Evolutionary conservation across 1,284 basidiomycete genomes (phyloP), one percentile per base, ranked within the genome.

Genomic region (Xerocomus amazonicus): DNA sequence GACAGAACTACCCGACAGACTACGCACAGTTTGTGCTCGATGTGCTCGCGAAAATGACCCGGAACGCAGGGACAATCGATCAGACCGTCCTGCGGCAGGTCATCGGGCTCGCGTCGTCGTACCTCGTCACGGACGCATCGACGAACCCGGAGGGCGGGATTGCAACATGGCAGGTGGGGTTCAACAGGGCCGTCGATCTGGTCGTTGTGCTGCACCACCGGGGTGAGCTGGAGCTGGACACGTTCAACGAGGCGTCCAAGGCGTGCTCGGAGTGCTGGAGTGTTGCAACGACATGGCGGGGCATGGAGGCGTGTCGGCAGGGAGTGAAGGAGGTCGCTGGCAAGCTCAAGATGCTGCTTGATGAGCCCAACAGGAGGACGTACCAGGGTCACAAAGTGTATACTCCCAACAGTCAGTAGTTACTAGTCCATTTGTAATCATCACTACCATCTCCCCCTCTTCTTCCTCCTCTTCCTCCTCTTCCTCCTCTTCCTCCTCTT

Each of bases 241-340:
- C 88, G 3, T 67, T 90, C 38, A 82, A 80, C 59, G 79, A 75
- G 36, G 85, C 84, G 3, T 84, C 83, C 51, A 81, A 78, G 58
- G 85, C 88, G 7, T 90, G 87, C 61, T 87, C 87, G 4, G 88
- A 90, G 63, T 89, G 87, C 66, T 90, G 88, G 88, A 81, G 75
- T 14, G 79, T 81, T 5, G 79, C 82, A 0, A 80, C 79, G 0
- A 78, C 78, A 14, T 90, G 84, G 83, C 71, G 77, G 29, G 83
- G 80, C 16, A 67, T 89, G 53, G 78, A 80, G 39, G 78, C 79
- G 26, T 79, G 78, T 57, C 73, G 79, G 51, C 78, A 79, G 12
- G 74, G 75, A 6, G 78, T 90, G 23, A 73, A 77, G 44, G 76
- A 72, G 38, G 76, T 83, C 31, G 87, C 83, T 13, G 68, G 67